These are phyloP conservation scores for Populus pruinosa DNA, from an alignment of 345 rosid genomes.

Conservation along the genomic window DNA sequence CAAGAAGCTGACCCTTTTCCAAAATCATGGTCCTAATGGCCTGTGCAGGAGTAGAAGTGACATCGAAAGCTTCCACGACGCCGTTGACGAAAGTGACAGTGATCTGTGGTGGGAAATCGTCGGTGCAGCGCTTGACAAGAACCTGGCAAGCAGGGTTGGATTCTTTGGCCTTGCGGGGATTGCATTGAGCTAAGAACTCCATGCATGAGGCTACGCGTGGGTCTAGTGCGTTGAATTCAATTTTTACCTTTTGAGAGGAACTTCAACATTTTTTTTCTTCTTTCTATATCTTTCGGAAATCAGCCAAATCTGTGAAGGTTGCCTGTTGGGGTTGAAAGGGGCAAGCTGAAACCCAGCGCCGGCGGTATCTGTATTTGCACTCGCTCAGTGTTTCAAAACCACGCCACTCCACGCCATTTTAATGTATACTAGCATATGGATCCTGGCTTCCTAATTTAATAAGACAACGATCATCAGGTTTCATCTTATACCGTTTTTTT, in stretches of 20 bases:
- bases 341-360: too few species aligned
- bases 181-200: conserved; percentile 94
- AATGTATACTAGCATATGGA: too few species aligned
- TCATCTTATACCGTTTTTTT: too few species aligned
- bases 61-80: conserved; percentile 73
- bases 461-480: too few species aligned
- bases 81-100: conserved; percentile 81
- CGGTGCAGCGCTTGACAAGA: conserved; percentile 81
- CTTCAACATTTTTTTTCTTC: conserved; percentile 64
- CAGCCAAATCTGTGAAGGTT: too few species aligned
- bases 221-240: conserved; percentile 80
- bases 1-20: conserved; percentile 70
- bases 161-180: conserved; percentile 78
- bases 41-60: conserved; percentile 73
- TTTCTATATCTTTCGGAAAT: neutral
- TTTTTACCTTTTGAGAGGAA: conserved; percentile 67
- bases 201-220: conserved; percentile 75
- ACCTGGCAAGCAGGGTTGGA: conserved; percentile 83
- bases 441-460: too few species aligned
- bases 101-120: conserved; percentile 79
- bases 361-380: too few species aligned
- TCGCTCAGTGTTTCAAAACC: too few species aligned
- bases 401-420: too few species aligned
- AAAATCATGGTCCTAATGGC: conserved; percentile 69
- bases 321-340: too few species aligned